Evolutionary conservation across 495 filamentous ascomycete genomes (phyloP).

Genomic region (Neurospora sp.): DNA sequence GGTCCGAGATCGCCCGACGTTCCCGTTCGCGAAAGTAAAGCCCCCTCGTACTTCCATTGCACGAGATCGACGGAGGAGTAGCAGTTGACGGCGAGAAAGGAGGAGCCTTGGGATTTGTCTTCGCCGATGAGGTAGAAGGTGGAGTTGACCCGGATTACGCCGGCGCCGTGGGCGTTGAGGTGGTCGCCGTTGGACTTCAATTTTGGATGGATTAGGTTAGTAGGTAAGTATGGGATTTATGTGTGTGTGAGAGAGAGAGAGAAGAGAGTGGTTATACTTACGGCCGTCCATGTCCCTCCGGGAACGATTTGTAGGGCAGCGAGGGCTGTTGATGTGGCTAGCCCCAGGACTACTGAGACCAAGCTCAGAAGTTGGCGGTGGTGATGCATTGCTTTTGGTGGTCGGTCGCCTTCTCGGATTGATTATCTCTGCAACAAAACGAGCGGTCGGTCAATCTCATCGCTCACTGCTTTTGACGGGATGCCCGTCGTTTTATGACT

Average conservation of each 20-base stretch:
- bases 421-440: neutral
- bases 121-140: slow-evolving; percentile 57
- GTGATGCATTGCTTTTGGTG: neutral
- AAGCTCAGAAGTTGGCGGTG: neutral
- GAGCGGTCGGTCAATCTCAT: neutral
- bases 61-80: slow-evolving; percentile 49
- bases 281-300: slow-evolving; percentile 40
- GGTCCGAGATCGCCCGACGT: slow-evolving; percentile 49
- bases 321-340: neutral
- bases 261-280: slow-evolving; percentile 3
- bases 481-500: neutral
- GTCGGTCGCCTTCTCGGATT: neutral
- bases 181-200: slow-evolving; percentile 40
- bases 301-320: slow-evolving; percentile 32
- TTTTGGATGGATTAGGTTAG: neutral
- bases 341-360: neutral
- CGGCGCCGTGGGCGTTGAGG: slow-evolving; percentile 52
- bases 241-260: neutral
- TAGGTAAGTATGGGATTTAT: neutral
- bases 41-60: slow-evolving; percentile 49
- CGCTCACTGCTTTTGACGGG: neutral
- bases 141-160: slow-evolving; percentile 42
- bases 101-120: slow-evolving; percentile 49
- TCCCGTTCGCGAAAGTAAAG: slow-evolving; percentile 38
- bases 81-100: slow-evolving; percentile 52